These are phyloP conservation scores for Penicillium capsulatum DNA, from an alignment of 2,329 filamentous ascomycete genomes.

Conservation along the genomic window DNA sequence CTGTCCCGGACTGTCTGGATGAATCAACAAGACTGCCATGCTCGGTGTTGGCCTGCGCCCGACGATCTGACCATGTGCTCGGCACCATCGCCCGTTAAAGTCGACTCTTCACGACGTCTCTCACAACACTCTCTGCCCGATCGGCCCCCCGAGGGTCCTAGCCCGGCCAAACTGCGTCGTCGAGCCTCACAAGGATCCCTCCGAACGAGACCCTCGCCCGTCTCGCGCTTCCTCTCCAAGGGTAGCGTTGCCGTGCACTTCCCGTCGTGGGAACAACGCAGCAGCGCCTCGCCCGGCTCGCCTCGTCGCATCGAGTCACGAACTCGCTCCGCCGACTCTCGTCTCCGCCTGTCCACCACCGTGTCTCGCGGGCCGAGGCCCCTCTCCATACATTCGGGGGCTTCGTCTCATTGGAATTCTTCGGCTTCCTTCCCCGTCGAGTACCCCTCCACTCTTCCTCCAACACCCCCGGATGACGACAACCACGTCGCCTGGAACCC, in stretches of 20 bases:
- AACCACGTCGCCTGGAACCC: slow-evolving; percentile 38
- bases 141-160: slow-evolving; percentile 9
- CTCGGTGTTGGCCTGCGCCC: slow-evolving; percentile 25
- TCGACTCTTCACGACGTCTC: slow-evolving; percentile 20
- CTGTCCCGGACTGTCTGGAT: slow-evolving; percentile 27
- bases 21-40: slow-evolving; percentile 32
- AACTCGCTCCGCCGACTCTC: slow-evolving; percentile 27
- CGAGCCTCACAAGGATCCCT: slow-evolving; percentile 38
- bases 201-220: slow-evolving; percentile 31
- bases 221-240: slow-evolving; percentile 36
- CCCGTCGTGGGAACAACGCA: slow-evolving; percentile 51
- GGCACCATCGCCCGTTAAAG: slow-evolving; percentile 17
- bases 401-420: slow-evolving; percentile 25
- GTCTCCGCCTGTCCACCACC: slow-evolving; percentile 35
- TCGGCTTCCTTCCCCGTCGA: slow-evolving; percentile 21
- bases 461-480: slow-evolving; percentile 43
- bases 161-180: slow-evolving; percentile 30
- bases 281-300: slow-evolving; percentile 35
- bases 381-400: slow-evolving; percentile 31
- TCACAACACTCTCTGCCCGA: slow-evolving; percentile 20
- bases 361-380: slow-evolving; percentile 31
- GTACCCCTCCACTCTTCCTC: slow-evolving; percentile 35
- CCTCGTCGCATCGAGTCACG: slow-evolving; percentile 25
- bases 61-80: slow-evolving; percentile 30
- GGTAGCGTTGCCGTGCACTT: slow-evolving; percentile 44